Evolutionary conservation across 371 early-diverging fungal species (phyloP), one percentile per base, ranked within the genome.

Genomic region (Blastocladiella emersonii): DNA sequence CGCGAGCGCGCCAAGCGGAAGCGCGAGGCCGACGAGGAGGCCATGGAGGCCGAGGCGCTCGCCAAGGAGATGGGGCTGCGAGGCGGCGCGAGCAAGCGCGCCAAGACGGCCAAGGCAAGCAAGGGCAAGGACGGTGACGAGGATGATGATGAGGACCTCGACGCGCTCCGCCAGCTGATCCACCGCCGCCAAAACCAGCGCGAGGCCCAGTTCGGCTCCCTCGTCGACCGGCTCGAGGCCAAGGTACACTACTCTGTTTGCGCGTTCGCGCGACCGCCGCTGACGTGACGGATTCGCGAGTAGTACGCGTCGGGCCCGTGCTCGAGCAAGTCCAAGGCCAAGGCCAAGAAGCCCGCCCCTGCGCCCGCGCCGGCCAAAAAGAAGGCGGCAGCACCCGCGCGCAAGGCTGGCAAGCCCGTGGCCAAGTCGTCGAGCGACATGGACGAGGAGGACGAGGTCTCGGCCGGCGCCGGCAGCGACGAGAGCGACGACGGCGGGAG

Each of bases 1-100:
- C 71, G 75, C 56, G 84, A 79, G 0, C 74, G 77, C 1, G 65
- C 64, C 36, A 69, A 75, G 53, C 81, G 91, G 3, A 72, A 74
- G 36, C 75, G 78, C 8, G 66, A 72, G 8, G 85, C 82, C 0
- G 75, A 77, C 25, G 70, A 10, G 37, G 59, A 59, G 43, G 59
- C 59, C 2, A 30, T 7, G 17, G 59, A 34, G 30, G 59, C 59
- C 8, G 59, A 34, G 3, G 68, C 74, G 63, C 70, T 79, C 64
- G 72, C 79, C 36, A 71, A 68, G 57, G 74, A 79, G 66, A 66
- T 76, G 43, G 79, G 74, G 32, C 64, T 78, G 35, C 75, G 76
- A 70, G 68, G 65, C 64, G 70, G 70, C 65, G 62, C 72, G 61
- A n/a, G n/a, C n/a, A 66, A 66, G 64, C 35, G 65, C 17, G 53